These are phyloP conservation scores for Mycotypha africana DNA, from an alignment of 371 early-diverging fungal genomes.

Conservation along the genomic window DNA sequence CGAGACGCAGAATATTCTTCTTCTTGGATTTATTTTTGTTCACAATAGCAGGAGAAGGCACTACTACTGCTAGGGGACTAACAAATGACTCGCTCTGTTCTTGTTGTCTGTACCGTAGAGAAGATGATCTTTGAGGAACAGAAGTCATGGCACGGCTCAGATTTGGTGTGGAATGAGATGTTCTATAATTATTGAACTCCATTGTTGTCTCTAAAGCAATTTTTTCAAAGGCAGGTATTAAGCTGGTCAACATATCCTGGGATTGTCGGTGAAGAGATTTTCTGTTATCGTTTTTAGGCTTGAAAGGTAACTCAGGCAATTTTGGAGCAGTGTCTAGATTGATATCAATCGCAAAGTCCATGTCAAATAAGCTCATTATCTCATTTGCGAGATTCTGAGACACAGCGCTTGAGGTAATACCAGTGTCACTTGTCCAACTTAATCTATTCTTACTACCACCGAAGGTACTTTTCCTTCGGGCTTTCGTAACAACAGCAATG, in stretches of 20 bases:
- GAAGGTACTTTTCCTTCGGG: conserved; percentile 16
- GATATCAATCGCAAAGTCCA: conserved; percentile 47
- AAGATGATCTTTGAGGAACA: conserved; percentile 23
- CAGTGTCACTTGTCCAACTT: conserved; percentile 41
- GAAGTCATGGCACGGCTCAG: conserved; percentile 19
- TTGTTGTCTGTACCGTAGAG: conserved; percentile 15
- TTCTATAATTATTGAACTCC: no score
- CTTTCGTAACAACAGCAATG: no score
- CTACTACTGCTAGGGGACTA: no score
- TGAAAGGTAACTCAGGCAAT: conserved; percentile 35
- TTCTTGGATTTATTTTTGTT: conserved; percentile 4
- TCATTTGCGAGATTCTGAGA: conserved; percentile 40
- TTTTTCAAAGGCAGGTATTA: conserved; percentile 22
- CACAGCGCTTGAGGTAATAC: conserved; percentile 22
- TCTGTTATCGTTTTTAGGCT: conserved; percentile 10
- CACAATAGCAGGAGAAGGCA: conserved; percentile 1
- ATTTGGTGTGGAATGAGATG: conserved; percentile 9
- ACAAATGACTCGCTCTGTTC: no score
- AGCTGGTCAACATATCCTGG: conserved; percentile 13
- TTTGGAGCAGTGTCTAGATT: conserved; percentile 34
- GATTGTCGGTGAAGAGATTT: conserved; percentile 13
- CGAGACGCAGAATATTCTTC: conserved; percentile 14
- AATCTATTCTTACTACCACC: conserved; percentile 23
- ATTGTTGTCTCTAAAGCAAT: conserved; percentile 18
- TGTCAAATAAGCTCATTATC: conserved; percentile 46